Evolutionary conservation across 345 rosid species (phyloP), one percentile per base, ranked within the genome.

Genomic region (Heritiera fomes): DNA sequence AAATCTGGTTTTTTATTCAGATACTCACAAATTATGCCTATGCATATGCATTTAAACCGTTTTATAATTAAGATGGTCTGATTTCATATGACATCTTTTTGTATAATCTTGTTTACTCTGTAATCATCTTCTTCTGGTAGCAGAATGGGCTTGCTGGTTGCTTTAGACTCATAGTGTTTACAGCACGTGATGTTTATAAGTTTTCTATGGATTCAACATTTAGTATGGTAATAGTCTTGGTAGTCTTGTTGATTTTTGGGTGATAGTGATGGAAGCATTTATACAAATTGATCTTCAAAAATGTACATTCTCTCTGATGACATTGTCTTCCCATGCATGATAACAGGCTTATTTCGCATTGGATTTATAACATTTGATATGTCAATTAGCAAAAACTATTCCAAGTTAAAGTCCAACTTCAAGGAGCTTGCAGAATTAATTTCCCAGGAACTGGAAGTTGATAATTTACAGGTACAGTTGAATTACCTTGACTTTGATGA

Each of bases 361-460:
- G 91, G 92, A 83, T 81, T 84, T 65, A 88, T 93, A 80, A 88
- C 89, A 32, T 90, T 91, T 59, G 87, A 93, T 67, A 91, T 93
- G 81, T 89, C 82, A 62, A 66, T 93, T 62, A 87, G 76, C 70
- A 78, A 81, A 72, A 87, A 84, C 50, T 80, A 79, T 81, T 84
- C 91, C 46, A 73, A 89, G 77, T n/a, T 72, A 81, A 85, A 86
- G 84, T 86, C 86, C 32, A 81, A 85, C 23, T 76, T 82, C 82
- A 67, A 83, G 64, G 89, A 90, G 80, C 86, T 91, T 6, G 75
- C 85, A 41, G 80, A 68, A 71, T 84, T 76, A 83, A 87, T 93
- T 87, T 83, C 93, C 45, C 86, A 87, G 78, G 91, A 89, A 81
- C 85, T 93, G 75, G 82, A 71, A 45, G 81, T 90, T 75, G 68